Conservation (phyloP, 495 filamentous ascomycete genomes). For the Pyrenula aspistea region DNA sequence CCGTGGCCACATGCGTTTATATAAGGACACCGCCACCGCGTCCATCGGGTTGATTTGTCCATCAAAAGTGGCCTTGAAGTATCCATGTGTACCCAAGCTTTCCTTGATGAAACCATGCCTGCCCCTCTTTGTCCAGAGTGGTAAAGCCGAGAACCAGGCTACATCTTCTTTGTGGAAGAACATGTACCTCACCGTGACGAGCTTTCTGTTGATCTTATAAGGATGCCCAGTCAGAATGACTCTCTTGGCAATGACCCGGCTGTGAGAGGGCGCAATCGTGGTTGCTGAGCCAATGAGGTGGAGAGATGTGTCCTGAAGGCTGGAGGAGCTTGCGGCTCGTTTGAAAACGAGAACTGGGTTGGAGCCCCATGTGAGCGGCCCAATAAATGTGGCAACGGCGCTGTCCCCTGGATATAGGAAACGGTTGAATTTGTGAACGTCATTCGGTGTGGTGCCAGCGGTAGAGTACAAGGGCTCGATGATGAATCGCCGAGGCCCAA, state of each 20-base stretch:
- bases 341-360: conserved; percentile 84
- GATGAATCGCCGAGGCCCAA: conserved; percentile 70
- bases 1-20: conserved; percentile 86
- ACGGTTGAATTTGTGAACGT: conserved; percentile 93
- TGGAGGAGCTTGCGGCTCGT: conserved; percentile 17
- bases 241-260: conserved; percentile 82
- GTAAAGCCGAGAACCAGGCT: conserved; percentile 90
- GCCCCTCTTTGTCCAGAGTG: conserved; percentile 85
- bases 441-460: conserved; percentile 73
- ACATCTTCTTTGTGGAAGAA: conserved; percentile 97
- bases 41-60: conserved; percentile 90
- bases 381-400: conserved; percentile 82
- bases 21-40: conserved; percentile 80
- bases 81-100: conserved; percentile 88
- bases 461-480: conserved; percentile 87
- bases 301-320: conserved; percentile 30
- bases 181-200: conserved; percentile 97
- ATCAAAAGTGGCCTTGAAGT: conserved; percentile 98
- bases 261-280: conserved; percentile 61
- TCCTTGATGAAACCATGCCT: conserved; percentile 87
- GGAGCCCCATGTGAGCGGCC: conserved; percentile 82
- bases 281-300: conserved; percentile 76
- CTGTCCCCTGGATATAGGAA: conserved; percentile 85
- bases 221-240: conserved; percentile 92
- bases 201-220: conserved; percentile 93